A percentile compares a stretch with the other conserved stretches of the same genome.
Conservation (phyloP, 2,329 filamentous ascomycete genomes). For the Coniochaeta prunicola region DNA sequence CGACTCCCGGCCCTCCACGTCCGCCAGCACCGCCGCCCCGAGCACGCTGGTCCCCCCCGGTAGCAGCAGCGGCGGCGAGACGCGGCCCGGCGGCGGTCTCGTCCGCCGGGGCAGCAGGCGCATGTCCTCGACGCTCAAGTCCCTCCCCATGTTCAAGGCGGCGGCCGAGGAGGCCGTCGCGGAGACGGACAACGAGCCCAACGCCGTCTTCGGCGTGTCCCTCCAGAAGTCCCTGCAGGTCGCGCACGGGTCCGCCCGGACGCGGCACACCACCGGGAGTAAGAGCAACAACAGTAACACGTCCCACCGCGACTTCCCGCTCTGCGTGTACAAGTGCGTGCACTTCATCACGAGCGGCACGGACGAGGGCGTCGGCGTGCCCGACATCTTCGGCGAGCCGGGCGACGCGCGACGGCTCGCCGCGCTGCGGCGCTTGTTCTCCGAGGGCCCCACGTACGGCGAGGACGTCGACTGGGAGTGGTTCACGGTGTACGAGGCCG, state of each 20-base stretch:
- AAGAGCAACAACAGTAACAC: conserved; percentile 9
- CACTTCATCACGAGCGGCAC: conserved; percentile 21
- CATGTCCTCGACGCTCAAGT: conserved; percentile 18
- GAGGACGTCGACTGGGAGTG: conserved; percentile 27
- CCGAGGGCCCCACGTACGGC: conserved; percentile 27
- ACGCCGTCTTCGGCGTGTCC: conserved; percentile 30
- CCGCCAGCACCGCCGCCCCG: not conserved
- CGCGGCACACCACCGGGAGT: conserved; percentile 26
- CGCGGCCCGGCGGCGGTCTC: not conserved
- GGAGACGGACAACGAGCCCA: conserved; percentile 15
- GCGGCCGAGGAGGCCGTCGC: conserved; percentile 7
- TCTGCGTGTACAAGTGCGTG: conserved; percentile 32
- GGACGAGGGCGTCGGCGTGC: conserved; percentile 23
- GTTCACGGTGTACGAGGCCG: conserved; percentile 32
- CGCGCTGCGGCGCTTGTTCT: conserved; percentile 29
- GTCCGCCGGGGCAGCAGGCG: conserved; percentile 11
- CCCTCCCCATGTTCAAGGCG: conserved; percentile 20
- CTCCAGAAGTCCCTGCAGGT: conserved; percentile 31
- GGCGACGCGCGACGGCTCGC: conserved; percentile 24
- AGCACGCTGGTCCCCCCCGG: not conserved
- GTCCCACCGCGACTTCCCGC: conserved; percentile 30
- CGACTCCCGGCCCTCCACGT: not conserved
- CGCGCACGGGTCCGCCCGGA: conserved; percentile 29
- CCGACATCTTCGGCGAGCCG: conserved; percentile 29
- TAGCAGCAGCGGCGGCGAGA: not conserved